Conservation (phyloP, 768 basidiomycete genomes). For the Auricularia cornea region DNA sequence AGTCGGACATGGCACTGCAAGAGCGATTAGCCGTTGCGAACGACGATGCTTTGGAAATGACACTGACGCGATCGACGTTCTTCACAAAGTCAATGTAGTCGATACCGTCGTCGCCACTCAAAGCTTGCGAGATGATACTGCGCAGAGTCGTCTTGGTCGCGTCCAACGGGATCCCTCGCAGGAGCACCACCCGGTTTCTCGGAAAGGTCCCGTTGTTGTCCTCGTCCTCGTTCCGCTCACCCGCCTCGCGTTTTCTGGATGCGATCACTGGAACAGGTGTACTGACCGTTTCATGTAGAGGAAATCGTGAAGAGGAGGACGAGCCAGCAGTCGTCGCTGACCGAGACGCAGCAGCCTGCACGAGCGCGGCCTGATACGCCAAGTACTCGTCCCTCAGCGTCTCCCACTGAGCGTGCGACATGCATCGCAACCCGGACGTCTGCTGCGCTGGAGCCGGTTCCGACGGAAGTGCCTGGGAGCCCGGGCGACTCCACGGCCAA, state of each 20-base stretch:
- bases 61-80: slow-evolving; percentile 61
- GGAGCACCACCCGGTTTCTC: slow-evolving; percentile 57
- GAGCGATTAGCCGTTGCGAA: not conserved
- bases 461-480: not conserved
- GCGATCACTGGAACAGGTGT: too few relatives aligned
- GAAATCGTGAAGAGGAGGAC: too few relatives aligned
- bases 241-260: too few relatives aligned
- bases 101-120: slow-evolving; percentile 32
- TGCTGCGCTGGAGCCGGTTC: slow-evolving; percentile 5
- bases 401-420: slow-evolving; percentile 56
- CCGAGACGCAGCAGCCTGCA: slow-evolving; percentile 26
- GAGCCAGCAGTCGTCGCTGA: too few relatives aligned
- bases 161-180: slow-evolving; percentile 58
- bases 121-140: slow-evolving; percentile 41
- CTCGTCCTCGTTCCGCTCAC: too few relatives aligned
- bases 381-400: slow-evolving; percentile 60
- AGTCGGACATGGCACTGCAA: slow-evolving; percentile 67
- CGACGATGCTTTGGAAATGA: too few relatives aligned
- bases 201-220: slow-evolving; percentile 34
- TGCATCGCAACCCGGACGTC: slow-evolving; percentile 51
- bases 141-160: slow-evolving; percentile 79
- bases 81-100: slow-evolving; percentile 79
- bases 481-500: slow-evolving; percentile 55
- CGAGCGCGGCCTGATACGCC: slow-evolving; percentile 48
- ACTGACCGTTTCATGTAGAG: too few relatives aligned